Base-by-base conservation (phyloP, 768 basidiomycete genomes). In the Mycena indigotica region DNA sequence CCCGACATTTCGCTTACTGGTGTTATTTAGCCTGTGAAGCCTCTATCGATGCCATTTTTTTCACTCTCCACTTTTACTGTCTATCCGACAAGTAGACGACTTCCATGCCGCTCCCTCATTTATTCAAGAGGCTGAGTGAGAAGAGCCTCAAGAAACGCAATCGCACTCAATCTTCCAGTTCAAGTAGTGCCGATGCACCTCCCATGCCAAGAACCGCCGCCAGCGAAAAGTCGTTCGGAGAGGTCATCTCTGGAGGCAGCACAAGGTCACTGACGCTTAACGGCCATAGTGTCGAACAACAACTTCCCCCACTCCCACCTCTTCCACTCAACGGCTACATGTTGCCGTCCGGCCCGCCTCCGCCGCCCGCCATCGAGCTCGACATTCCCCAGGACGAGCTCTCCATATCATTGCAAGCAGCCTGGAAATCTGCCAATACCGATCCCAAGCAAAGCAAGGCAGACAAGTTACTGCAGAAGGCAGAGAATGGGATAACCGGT, bases 271-370 rank as follows among this genome's bases (percentile, higher is more conserved):
- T 48, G 32, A 24, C 52, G 8, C 2, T 29, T 10, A 48, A 53
- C 35, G 17, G 52, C 39, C 10, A 19, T 48, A 16, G 41, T 5
- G 24, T 13, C 45, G 53, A 46, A 58, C 52, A 32, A 41, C 57
- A 28, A 28, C 16, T 21, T 52, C 57, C 1, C 51, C 41, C 1
- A 35, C 32, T 8, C 32, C 32, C 8, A 53, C 23, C 25, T n/a
- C n/a, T n/a, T n/a, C n/a, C n/a, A n/a, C 44, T 39, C 1, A 64
- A 63, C 17, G 52, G 56, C 3, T 70, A 72, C 21, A 66, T 73
- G 38, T 50, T 64, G n/a, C 63, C 70, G 21, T 68, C 70, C 2
- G 45, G 60, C 5, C 65, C 71, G 10, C 70, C 71, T 41, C 70
- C 70, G 0, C 65, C 70, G 0, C 28, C 65, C 25, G 56, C 57